Evolutionary conservation across 139 green algal species (phyloP), one percentile per base, ranked within the genome.

Genomic region (Micractinium sp.): DNA sequence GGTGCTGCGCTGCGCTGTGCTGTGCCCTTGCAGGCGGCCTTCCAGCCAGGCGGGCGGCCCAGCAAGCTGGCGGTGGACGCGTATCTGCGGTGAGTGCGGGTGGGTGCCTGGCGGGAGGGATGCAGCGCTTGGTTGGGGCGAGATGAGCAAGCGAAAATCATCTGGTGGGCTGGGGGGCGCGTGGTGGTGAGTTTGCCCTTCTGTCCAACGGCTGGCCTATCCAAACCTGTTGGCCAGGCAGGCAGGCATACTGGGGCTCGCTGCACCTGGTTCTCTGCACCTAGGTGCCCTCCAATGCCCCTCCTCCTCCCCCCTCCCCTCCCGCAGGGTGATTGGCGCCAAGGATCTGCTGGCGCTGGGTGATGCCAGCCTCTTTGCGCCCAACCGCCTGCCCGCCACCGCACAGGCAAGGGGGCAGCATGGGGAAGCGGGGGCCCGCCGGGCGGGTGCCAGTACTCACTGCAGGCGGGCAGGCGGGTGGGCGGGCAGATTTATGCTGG

Each of bases 41-140:
- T 76, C 85, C 41, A 81, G 39, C 74, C 88, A 0, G 36, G 66
- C 63, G 61, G 56, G 29, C 38, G 60, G 41, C 35, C 67, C 23
- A 66, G 29, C 77, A 96, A 96, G 91, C 91, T 96, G 78, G 92
- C 89, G 0, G 94, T 96, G 25, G 95, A 97, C 83, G 87, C 90
- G 0, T 97, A 94, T 89, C 85, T 96, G 71, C 89, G 94, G 75
- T 81, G 75, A 25, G 33, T 9, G 47, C 47, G 9, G 47, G 47
- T 56, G 47, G 47, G 7, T 56, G 47, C 5, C 47, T 5, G 47
- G 47, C 47, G 9, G 47, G 47, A 56, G 47, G 47, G 5, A 56
- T 5, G 47, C 47, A 56, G 47, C n/a, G n/a, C n/a, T 16, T 56
- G 47, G 47, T 9, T 56, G 47, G 9, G 47, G 47, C 7, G 47